A percentile compares a stretch with the other conserved stretches of the same genome.
Conservation (phyloP, 345 rosid genomes). For the Xanthoceras sorbifolium region DNA sequence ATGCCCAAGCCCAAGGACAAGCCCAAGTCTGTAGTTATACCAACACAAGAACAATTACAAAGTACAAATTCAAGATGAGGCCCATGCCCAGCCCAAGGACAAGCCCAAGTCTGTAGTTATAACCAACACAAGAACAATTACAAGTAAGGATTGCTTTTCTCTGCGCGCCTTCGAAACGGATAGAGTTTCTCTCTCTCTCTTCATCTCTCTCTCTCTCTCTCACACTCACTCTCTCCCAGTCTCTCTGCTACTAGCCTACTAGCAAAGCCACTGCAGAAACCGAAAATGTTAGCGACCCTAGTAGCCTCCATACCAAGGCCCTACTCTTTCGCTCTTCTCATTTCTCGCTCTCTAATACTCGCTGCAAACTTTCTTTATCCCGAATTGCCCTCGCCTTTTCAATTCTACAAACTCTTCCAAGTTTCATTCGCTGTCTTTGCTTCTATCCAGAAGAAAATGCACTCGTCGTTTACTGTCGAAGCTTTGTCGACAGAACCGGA, state of each 20-base stretch:
- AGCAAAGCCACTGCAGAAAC: neutral
- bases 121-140: neutral
- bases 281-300: slow-evolving; percentile 57
- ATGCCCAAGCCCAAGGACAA: no score
- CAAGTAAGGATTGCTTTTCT: neutral
- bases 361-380: slow-evolving; percentile 34
- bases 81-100: neutral
- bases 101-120: neutral
- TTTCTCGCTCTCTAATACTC: slow-evolving; percentile 22
- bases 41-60: no score
- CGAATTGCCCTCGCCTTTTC: slow-evolving; percentile 35
- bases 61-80: no score
- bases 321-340: slow-evolving; percentile 21
- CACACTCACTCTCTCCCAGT: neutral
- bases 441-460: slow-evolving; percentile 31
- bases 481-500: slow-evolving; percentile 42
- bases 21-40: no score
- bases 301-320: slow-evolving; percentile 27
- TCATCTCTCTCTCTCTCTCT: neutral
- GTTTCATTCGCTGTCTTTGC: slow-evolving; percentile 54
- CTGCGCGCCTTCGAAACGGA: slow-evolving; percentile 57
- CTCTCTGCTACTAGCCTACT: neutral
- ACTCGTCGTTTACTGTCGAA: slow-evolving; percentile 31
- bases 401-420: slow-evolving; percentile 33
- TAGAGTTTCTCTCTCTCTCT: slow-evolving; percentile 36